These are phyloP conservation scores for Monosporozyma solicola DNA, from an alignment of 805 yeast species.

Conservation along the genomic window DNA sequence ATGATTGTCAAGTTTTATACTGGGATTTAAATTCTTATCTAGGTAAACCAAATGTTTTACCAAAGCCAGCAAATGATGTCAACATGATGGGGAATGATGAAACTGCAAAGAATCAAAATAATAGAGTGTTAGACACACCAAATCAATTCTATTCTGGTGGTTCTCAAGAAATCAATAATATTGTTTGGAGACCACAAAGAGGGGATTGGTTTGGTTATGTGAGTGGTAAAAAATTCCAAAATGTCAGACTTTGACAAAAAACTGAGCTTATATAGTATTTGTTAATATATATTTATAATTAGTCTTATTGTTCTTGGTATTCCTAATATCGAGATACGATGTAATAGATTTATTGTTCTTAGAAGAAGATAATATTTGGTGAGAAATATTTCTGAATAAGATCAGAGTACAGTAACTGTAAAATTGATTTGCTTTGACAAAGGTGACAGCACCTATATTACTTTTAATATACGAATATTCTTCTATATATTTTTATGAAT, in stretches of 20 bases:
- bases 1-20: slow-evolving; percentile 62
- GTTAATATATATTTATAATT: not conserved
- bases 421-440: too few species aligned
- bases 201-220: slow-evolving; percentile 75
- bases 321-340: too few species aligned
- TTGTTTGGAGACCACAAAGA: slow-evolving; percentile 51
- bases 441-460: too few species aligned
- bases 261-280: not conserved
- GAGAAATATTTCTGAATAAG: not conserved
- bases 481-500: too few species aligned
- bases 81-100: slow-evolving; percentile 10
- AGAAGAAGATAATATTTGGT: not conserved
- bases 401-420: not conserved
- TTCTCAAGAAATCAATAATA: slow-evolving; percentile 64
- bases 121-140: slow-evolving; percentile 20
- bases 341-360: too few species aligned
- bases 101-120: not conserved
- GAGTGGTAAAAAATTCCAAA: slow-evolving; percentile 31
- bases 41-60: not conserved
- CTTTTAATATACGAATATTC: too few species aligned
- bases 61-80: not conserved
- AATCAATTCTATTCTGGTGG: slow-evolving; percentile 46
- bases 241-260: slow-evolving; percentile 16
- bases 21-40: slow-evolving; percentile 47
- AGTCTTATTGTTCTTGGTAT: too few species aligned